These are phyloP conservation scores for Naganishia randhawae DNA, from an alignment of 768 basidiomycete genomes.

Conservation along the genomic window DNA sequence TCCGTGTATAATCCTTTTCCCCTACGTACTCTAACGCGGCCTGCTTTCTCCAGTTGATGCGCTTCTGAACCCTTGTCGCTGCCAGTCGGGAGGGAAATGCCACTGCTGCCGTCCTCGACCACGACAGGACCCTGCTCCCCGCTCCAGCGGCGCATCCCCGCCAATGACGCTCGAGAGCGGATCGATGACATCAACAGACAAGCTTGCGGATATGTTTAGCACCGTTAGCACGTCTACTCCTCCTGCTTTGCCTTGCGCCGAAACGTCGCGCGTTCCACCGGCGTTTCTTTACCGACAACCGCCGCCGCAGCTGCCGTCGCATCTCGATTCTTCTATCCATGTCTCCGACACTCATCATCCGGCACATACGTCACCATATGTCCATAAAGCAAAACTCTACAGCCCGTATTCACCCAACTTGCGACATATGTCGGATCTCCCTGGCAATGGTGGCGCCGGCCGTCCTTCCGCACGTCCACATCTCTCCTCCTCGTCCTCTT, in stretches of 20 bases:
- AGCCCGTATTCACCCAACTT: constrained; percentile 46
- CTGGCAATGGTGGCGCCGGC: not conserved
- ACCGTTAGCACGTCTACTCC: constrained; percentile 12
- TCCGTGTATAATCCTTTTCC: not conserved
- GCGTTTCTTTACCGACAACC: not conserved
- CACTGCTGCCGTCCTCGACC: constrained; percentile 44
- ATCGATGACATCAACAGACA: constrained; percentile 16
- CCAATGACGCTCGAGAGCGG: constrained; percentile 19
- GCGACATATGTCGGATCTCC: constrained; percentile 19
- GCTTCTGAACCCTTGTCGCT: constrained; percentile 50
- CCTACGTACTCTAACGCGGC: not conserved
- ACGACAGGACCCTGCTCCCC: not conserved
- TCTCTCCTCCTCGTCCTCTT: constrained; percentile 39
- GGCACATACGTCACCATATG: constrained; percentile 44
- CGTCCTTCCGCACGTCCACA: not conserved
- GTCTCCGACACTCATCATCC: constrained; percentile 39
- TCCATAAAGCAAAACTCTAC: constrained; percentile 50
- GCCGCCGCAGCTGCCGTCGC: not conserved
- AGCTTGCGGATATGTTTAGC: constrained; percentile 25
- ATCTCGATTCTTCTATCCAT: constrained; percentile 13
- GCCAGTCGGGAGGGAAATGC: constrained; percentile 47
- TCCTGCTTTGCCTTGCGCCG: not conserved
- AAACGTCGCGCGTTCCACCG: not conserved
- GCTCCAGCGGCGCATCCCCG: constrained; percentile 11
- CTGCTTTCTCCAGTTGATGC: constrained; percentile 27